A percentile compares a stretch with the other conserved stretches of the same genome.
Conservation (phyloP, 257 asterid genomes). For the Haberlea rhodopensis region DNA sequence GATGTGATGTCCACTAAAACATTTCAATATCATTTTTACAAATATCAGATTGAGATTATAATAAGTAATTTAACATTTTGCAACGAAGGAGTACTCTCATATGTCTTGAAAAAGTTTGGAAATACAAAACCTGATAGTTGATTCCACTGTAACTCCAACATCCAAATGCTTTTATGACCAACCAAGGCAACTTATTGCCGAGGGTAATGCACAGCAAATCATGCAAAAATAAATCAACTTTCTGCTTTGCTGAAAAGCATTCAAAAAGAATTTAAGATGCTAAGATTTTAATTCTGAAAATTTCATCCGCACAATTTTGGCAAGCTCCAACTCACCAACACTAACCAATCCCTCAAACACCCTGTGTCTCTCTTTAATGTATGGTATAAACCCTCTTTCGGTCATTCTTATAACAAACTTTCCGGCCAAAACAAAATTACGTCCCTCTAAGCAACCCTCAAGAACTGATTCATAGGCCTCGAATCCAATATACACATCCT, state of each 20-base stretch:
- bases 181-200: neutral
- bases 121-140: neutral
- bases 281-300: slow-evolving; percentile 54
- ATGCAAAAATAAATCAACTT: neutral
- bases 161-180: neutral
- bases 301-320: slow-evolving; percentile 57
- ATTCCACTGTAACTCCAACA: neutral
- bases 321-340: slow-evolving; percentile 59
- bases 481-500: slow-evolving; percentile 52
- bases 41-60: neutral
- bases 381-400: slow-evolving; percentile 53
- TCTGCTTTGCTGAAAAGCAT: neutral
- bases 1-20: neutral
- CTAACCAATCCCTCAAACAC: slow-evolving; percentile 62
- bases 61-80: neutral
- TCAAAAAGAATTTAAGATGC: neutral
- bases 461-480: slow-evolving; percentile 66
- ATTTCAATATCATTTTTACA: neutral
- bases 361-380: slow-evolving; percentile 43
- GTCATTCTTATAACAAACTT: slow-evolving; percentile 41
- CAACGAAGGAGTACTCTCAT: neutral
- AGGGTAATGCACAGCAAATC: neutral
- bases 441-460: slow-evolving; percentile 69
- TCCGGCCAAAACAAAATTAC: slow-evolving; percentile 35
- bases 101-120: neutral